A percentile compares a stretch with the other conserved stretches of the same genome.
Conservation (phyloP, 805 yeast genomes). For the Suhomyces prunicola region DNA sequence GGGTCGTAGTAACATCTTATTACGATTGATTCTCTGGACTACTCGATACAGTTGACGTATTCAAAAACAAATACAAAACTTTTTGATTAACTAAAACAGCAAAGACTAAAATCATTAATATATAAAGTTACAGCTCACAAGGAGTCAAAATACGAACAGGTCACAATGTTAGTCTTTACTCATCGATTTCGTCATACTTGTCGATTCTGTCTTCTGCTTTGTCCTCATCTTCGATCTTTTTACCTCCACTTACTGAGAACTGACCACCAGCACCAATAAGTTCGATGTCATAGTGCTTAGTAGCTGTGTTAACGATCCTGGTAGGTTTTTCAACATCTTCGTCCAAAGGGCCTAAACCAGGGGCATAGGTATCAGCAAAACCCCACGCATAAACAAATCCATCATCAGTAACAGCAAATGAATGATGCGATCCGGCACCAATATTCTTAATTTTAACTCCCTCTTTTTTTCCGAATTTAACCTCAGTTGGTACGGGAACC, state of each 20-base stretch:
- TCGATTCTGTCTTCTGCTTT: conserved; percentile 47
- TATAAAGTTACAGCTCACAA: conserved; percentile 1
- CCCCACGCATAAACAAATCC: conserved; percentile 97
- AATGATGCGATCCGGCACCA: conserved; percentile 90
- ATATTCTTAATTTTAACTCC: conserved; percentile 40
- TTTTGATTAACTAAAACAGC: not conserved
- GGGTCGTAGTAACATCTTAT: not conserved
- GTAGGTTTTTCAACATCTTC: conserved; percentile 87
- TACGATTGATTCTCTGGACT: not conserved
- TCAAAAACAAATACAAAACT: not conserved
- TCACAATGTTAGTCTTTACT: conserved; percentile 6
- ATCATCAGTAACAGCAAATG: conserved; percentile 76
- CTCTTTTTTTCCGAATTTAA: conserved; percentile 35
- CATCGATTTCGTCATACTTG: conserved; percentile 51
- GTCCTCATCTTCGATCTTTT: conserved; percentile 53
- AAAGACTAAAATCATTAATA: not conserved
- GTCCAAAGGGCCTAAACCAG: conserved; percentile 91
- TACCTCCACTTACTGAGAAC: conserved; percentile 86
- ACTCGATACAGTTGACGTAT: not conserved
- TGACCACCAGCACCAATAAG: conserved; percentile 95
- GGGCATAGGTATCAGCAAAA: conserved; percentile 93
- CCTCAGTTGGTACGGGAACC: conserved; percentile 77
- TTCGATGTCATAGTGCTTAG: conserved; percentile 68
- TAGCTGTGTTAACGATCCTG: conserved; percentile 90
- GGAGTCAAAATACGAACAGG: not conserved